Base-by-base conservation (phyloP, 129 eudicot genomes). In the Centrapalus pauciflorus region DNA sequence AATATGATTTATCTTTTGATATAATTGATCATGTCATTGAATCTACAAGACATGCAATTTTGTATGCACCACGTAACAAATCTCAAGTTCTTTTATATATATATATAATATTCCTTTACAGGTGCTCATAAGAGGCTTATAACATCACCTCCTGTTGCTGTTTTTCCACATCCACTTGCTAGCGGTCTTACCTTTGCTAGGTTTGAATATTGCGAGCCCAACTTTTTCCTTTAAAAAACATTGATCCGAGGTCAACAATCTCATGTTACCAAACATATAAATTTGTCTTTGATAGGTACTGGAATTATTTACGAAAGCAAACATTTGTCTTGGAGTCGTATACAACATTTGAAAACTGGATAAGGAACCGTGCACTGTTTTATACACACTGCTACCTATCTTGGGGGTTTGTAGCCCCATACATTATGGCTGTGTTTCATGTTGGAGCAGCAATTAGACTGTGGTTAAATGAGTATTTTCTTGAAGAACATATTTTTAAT, bases 301-400 rank as follows among this genome's bases (percentile, higher is more conserved):
- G 98, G 98, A 92, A 92, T 72, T 92, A 92, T 73, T 73, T 92
- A 82, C 81, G 98, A 80, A 92, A 92, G 77, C 98, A 92, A 82
- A 88, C 98, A 19, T 92, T 92, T 62, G 98, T 88, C 46, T 73
- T 92, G 82, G 98, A 92, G 79, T 88, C 98, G 24, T 92, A 92
- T 72, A 61, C 92, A 4, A 76, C 96, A 59, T 64, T 79, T 55
- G 61, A 76, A 25, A 92, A 92, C 77, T 83, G 87, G 87, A 80
- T 88, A 56, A 88, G 85, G 98, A 92, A 88, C 83, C 85, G 96
- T 4, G 96, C 91, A 19, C 73, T 92, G 43, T 92, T 92, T 77
- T 76, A 77, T 62, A 71, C 74, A 24, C 98, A 92, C 81, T 79
- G 83, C 84, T 92, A 88, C 75, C 79, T 88, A 32, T 92, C 98